These are phyloP conservation scores for Naematelia aurantialba DNA, from an alignment of 768 basidiomycete genomes.

Conservation along the genomic window DNA sequence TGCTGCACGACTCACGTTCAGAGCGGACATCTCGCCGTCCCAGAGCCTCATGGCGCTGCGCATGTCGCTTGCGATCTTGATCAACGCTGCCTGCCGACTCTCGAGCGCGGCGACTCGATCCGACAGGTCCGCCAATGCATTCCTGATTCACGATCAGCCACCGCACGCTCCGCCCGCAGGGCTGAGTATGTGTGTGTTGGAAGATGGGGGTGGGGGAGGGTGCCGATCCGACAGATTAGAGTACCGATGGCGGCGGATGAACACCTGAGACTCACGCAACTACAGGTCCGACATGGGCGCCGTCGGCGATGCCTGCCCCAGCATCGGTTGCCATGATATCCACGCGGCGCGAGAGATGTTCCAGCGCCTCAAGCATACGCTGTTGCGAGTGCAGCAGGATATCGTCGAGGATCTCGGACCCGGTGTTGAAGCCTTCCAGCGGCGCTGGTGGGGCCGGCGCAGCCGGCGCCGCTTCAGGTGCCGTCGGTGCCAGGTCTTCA, in stretches of 20 bases:
- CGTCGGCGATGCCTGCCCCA: neutral
- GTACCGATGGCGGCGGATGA: no score
- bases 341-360: slow-evolving; percentile 16
- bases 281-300: neutral
- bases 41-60: slow-evolving; percentile 24
- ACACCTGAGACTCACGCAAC: neutral
- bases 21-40: slow-evolving; percentile 25
- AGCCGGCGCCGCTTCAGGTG: slow-evolving; percentile 1
- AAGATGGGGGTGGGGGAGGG: no score
- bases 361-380: slow-evolving; percentile 45
- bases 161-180: no score
- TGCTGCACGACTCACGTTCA: slow-evolving; percentile 19
- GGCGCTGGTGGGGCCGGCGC: neutral
- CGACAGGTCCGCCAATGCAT: slow-evolving; percentile 15
- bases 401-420: slow-evolving; percentile 44
- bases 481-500: slow-evolving; percentile 3
- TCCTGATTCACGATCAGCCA: slow-evolving; percentile 6
- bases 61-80: slow-evolving; percentile 24
- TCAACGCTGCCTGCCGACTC: slow-evolving; percentile 18
- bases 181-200: no score
- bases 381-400: slow-evolving; percentile 45
- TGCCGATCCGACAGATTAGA: no score
- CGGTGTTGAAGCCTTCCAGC: slow-evolving; percentile 22
- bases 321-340: slow-evolving; percentile 7
- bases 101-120: slow-evolving; percentile 26